These are phyloP conservation scores for Leishmania turanica DNA, from an alignment of 208 protist genomes.

Conservation along the genomic window DNA sequence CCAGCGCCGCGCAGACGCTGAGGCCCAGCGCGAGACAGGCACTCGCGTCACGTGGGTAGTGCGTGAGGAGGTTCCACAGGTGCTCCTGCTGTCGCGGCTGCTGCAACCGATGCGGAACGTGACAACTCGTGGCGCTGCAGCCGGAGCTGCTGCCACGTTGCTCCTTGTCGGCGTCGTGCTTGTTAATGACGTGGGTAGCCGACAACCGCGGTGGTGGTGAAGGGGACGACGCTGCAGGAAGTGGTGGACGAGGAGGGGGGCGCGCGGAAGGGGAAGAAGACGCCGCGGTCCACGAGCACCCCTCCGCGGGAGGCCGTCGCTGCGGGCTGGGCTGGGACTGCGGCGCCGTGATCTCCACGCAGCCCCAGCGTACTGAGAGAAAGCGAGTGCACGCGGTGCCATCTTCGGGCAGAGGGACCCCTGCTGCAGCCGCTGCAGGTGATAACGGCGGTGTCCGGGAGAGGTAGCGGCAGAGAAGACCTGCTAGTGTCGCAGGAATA, in stretches of 20 bases:
- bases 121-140: background rate
- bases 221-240: background rate
- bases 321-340: background rate
- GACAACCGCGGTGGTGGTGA: background rate
- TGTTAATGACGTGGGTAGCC: background rate
- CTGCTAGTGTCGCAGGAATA: constrained; percentile 6
- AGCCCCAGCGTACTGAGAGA: constrained; percentile 12
- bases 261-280: background rate
- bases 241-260: background rate
- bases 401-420: background rate
- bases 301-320: background rate
- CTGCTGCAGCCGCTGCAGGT: background rate
- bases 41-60: constrained; percentile 29
- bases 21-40: constrained; percentile 22
- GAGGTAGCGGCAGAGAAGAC: constrained; percentile 18
- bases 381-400: constrained; percentile 2
- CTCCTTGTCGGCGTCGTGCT: background rate
- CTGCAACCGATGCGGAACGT: background rate
- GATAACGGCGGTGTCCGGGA: background rate
- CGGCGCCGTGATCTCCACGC: background rate
- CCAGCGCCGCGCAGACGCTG: constrained; percentile 11
- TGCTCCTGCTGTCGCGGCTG: background rate
- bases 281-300: background rate
- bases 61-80: constrained; percentile 15
- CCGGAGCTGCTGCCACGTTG: background rate